Base-by-base conservation (phyloP, 2,329 filamentous ascomycete genomes). In the Pyricularia pennisetigena region DNA sequence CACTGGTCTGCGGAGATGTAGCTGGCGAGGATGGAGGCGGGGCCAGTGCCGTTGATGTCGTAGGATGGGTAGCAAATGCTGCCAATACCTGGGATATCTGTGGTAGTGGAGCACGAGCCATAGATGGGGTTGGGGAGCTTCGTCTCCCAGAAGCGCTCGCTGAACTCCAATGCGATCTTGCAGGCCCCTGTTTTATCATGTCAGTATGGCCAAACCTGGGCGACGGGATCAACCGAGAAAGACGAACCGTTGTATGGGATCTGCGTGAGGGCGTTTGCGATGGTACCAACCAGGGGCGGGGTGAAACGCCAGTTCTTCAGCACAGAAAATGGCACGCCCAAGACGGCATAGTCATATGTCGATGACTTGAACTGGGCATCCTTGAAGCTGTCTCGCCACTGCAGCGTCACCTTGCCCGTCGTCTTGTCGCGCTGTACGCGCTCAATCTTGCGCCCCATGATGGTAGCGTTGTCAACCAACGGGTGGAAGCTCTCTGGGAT, bases 11-110 rank as follows among this genome's bases (percentile, higher is more conserved):
- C 83, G 0, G 79, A 81, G 35, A 79, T 73, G 77, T 91, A 91
- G 26, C 82, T 85, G 1, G 80, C 88, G 1, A 91, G 81, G 62
- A 91, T 82, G 0, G 86, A 83, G 7, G 87, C 88, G 0, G 86
- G 87, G 0, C 86, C 84, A 0, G 84, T 86, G 59, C 82, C 82
- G 78, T 90, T 91, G 75, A 91, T 79, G 70, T 86, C 81, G 78
- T 90, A 90, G 6, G 84, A 83, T 0, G 89, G 89, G 75, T 90
- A 91, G 80, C 88, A 90, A 70, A 90, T 81, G 64, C 77, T 82
- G 28, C 86, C 85, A 68, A 90, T 82, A 29, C 86, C 85, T 0
- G 86, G 82, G 68, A 90, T 88, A 71, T 90, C 84, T 1, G 82
- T 83, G 0, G 71, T 71, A 3, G 81, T 81, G 64, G 83, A 85